Conservation (phyloP, 2,329 filamentous ascomycete species). For the Paramyrothecium sp. region DNA sequence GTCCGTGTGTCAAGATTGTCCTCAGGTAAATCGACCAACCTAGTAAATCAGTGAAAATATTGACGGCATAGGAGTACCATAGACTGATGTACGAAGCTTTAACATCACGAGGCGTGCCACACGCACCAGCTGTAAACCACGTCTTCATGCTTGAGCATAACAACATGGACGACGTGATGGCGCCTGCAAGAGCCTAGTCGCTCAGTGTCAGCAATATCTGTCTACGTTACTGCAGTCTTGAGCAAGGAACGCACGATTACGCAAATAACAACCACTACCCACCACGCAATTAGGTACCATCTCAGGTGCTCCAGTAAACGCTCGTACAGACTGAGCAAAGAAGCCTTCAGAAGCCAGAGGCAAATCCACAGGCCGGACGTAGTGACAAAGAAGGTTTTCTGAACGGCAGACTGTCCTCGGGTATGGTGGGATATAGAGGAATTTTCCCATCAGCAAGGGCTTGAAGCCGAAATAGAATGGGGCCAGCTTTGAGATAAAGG, state of each 20-base stretch:
- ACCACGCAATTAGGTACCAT: conserved; percentile 9
- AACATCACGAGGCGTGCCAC: conserved; percentile 8
- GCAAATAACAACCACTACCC: conserved; percentile 9
- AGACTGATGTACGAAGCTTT: conserved; percentile 10
- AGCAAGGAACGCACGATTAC: conserved; percentile 5
- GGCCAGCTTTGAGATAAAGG: conserved; percentile 9
- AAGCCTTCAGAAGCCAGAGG: conserved; percentile 11
- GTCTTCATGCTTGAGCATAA: conserved; percentile 12
- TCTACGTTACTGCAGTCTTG: background rate
- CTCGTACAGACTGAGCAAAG: conserved; percentile 10
- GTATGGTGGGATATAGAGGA: background rate
- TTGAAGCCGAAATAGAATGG: conserved; percentile 8
- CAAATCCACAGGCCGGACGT: conserved; percentile 12
- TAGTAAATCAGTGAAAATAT: conserved; percentile 11
- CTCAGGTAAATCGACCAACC: conserved; percentile 3
- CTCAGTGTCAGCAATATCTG: background rate
- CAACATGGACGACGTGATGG: conserved; percentile 12
- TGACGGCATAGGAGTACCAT: conserved; percentile 12
- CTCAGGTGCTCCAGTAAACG: conserved; percentile 5
- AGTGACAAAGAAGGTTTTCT: conserved; percentile 11
- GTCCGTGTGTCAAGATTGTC: too few relatives aligned
- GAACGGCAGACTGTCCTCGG: conserved; percentile 6
- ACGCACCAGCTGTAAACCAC: conserved; percentile 11
- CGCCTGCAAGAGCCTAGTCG: conserved; percentile 7
- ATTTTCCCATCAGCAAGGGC: conserved; percentile 6